Evolutionary conservation across 331 rosid genomes (phyloP).

Genomic region (Stylosanthes scabra): DNA sequence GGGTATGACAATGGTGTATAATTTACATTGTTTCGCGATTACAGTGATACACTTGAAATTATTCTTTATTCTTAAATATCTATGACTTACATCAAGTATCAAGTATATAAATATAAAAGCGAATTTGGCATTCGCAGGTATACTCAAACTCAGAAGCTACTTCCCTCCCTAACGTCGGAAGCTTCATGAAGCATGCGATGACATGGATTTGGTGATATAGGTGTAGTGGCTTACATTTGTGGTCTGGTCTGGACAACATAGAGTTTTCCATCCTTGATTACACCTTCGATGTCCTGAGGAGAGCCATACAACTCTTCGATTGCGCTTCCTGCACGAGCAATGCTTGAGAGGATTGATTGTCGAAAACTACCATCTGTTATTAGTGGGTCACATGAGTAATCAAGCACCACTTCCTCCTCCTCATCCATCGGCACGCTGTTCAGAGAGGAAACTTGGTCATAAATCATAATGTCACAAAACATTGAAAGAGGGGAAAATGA

Average conservation of each 20-base stretch:
- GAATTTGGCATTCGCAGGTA: constrained; percentile 23
- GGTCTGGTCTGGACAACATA: constrained; percentile 97
- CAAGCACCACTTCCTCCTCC: constrained; percentile 81
- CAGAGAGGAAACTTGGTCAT: constrained; percentile 25
- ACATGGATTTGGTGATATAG: constrained; percentile 5
- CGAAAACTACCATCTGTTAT: constrained; percentile 67
- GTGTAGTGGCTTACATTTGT: constrained; percentile 68
- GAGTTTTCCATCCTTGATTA: constrained; percentile 83
- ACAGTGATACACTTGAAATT: neutral
- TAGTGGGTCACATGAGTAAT: constrained; percentile 83
- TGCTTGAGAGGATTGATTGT: constrained; percentile 77
- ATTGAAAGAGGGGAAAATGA: neutral
- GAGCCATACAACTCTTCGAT: constrained; percentile 86
- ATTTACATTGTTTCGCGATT: constrained; percentile 41
- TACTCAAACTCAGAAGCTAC: constrained; percentile 31
- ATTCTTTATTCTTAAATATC: constrained; percentile 27
- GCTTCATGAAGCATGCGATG: constrained; percentile 14
- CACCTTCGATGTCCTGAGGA: constrained; percentile 98
- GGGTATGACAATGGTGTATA: neutral
- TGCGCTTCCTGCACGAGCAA: constrained; percentile 87
- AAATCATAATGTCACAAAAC: constrained; percentile 22
- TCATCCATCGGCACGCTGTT: constrained; percentile 93
- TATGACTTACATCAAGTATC: constrained; percentile 22
- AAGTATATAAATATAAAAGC: constrained; percentile 3
- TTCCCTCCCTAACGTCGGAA: constrained; percentile 18